These are phyloP conservation scores for Aspergillus sp. DNA, from an alignment of 2,329 filamentous ascomycete genomes.

Conservation along the genomic window DNA sequence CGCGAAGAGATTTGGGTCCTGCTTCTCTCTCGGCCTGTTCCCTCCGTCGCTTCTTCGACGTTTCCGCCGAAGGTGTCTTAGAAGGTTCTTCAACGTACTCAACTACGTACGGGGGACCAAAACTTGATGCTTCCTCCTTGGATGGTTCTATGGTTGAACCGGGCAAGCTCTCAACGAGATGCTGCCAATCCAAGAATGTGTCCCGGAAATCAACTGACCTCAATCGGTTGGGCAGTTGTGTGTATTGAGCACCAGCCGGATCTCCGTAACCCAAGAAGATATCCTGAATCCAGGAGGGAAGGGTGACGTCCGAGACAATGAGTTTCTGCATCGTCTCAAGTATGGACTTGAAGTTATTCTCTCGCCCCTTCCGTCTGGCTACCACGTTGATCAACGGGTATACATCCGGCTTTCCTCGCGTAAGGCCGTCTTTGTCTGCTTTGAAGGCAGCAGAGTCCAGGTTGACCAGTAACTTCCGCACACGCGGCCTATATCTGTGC, in stretches of 20 bases:
- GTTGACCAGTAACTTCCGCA: conserved; percentile 74
- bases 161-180: conserved; percentile 86
- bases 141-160: conserved; percentile 81
- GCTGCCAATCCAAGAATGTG: conserved; percentile 94
- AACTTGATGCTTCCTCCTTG: conserved; percentile 69
- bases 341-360: conserved; percentile 97
- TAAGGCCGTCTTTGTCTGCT: conserved; percentile 67
- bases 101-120: conserved; percentile 84
- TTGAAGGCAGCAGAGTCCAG: conserved; percentile 79
- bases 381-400: conserved; percentile 86
- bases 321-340: conserved; percentile 88
- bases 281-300: conserved; percentile 91
- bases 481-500: conserved; percentile 58
- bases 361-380: conserved; percentile 76
- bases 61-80: conserved; percentile 57
- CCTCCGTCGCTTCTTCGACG: conserved; percentile 83
- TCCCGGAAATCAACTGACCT: conserved; percentile 85
- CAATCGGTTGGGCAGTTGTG: conserved; percentile 74
- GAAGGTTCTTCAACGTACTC: conserved; percentile 61
- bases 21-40: conserved; percentile 69
- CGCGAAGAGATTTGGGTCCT: conserved; percentile 68
- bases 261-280: conserved; percentile 98
- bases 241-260: conserved; percentile 82
- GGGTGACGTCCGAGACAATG: conserved; percentile 77
- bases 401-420: conserved; percentile 70